Evolutionary conservation across 257 asterid species (phyloP).

Genomic region (Leonotis leonurus): DNA sequence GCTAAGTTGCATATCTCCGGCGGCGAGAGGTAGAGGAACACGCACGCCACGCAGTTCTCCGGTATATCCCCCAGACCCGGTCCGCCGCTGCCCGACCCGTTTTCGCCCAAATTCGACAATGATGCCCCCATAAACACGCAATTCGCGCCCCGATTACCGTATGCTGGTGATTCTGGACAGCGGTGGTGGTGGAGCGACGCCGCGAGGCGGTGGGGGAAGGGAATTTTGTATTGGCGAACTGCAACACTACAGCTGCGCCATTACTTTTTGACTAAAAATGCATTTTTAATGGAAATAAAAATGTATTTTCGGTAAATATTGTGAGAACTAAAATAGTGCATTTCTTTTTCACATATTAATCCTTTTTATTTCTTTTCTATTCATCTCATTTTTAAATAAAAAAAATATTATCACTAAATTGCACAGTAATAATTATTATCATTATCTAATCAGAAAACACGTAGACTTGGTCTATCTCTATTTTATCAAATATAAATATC

Average conservation of each 20-base stretch:
- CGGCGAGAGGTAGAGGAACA: constrained; percentile 71
- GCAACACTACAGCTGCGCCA: constrained; percentile 28
- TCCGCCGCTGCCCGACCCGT: constrained; percentile 51
- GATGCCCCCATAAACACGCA: constrained; percentile 73
- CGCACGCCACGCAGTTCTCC: constrained; percentile 93
- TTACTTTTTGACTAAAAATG: constrained; percentile 20
- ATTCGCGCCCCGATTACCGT: not conserved
- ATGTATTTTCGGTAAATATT: too few relatives aligned
- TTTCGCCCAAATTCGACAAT: constrained; percentile 68
- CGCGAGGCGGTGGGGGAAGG: constrained; percentile 24
- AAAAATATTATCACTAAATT: too few relatives aligned
- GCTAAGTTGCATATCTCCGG: constrained; percentile 97
- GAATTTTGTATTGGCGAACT: constrained; percentile 22
- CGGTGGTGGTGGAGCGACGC: constrained; percentile 16
- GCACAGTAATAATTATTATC: too few relatives aligned
- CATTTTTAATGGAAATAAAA: too few relatives aligned
- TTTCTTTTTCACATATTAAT: too few relatives aligned
- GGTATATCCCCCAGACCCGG: constrained; percentile 97
- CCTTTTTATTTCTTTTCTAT: too few relatives aligned
- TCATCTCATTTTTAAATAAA: too few relatives aligned
- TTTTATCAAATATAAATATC: too few relatives aligned
- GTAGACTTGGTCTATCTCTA: too few relatives aligned
- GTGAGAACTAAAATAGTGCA: too few relatives aligned
- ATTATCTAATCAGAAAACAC: too few relatives aligned
- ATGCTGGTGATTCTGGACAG: constrained; percentile 9